Base-by-base conservation (phyloP, 176 grass and related monocot genomes). In the Pontederia crassipes region DNA sequence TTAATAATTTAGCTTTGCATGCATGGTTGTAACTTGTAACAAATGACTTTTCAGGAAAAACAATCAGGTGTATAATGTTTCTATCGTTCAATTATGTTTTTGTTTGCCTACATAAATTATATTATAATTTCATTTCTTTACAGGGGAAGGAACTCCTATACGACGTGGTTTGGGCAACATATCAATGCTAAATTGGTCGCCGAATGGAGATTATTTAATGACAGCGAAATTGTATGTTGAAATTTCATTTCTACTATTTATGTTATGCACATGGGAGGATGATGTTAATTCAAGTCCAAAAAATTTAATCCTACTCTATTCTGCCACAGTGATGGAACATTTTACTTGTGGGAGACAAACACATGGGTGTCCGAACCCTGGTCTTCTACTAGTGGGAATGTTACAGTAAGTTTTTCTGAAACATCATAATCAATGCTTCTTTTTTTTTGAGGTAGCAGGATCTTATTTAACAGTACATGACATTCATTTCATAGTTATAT, bases 261-360 rank as follows among this genome's bases (percentile, higher is more conserved):
- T 15, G 10, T 15, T 17, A 48, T 57, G n/a, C 4, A 68, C 67
- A 2, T 67, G 56, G n/a, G 17, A 13, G 35, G 57, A 51, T 57
- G 35, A 24, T 11, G 56, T 73, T 71, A 49, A 32, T 45, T 59
- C 26, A n/a, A 52, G 52, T 20, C 1, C n/a, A 66, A 73, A 26
- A 68, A 61, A 58, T 15, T 45, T 76, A 18, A 15, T 78, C 20
- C 16, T 48, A 66, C 61, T 75, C 4, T 46, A 74, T 57, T 29
- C 15, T 77, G 32, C 6, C 32, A 0, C 45, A 97, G 93, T 1
- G 87, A 97, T 85, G 93, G 93, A 66, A 97, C 81, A 59, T 97
- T 97, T 68, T 83, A 97, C 72, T 79, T 97, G 28, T 91, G 87
- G 93, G 93, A 97, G 62, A 97, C 93, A 50, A 91, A 85, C 66